Percentiles rank a stretch among this genome's conserved stretches.
phyloP scores from a whole-genome alignment of 2,329 filamentous ascomycete species.

The Anthostomella pinea region DNA sequence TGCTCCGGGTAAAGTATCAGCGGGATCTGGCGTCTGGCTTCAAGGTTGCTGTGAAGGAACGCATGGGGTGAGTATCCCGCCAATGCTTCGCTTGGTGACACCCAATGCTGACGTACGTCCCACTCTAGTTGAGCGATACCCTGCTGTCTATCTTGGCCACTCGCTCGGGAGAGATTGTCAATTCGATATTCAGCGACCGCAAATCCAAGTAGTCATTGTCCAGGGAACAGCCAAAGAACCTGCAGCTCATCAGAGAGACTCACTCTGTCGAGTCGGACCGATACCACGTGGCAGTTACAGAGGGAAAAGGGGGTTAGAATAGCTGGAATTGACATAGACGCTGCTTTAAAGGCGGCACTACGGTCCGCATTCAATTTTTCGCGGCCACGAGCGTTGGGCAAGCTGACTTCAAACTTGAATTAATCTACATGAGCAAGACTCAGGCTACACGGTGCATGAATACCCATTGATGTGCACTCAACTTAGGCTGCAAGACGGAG shows the following conservation, averaged over 20 bases:
- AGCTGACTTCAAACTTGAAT: too few relatives aligned
- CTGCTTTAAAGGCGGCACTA: too few relatives aligned
- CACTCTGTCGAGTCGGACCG: background rate
- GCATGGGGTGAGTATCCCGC: slow-evolving; percentile 69
- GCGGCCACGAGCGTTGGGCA: too few relatives aligned
- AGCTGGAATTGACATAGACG: too few relatives aligned
- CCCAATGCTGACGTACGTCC: background rate
- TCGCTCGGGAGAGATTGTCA: slow-evolving; percentile 28
- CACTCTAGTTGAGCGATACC: slow-evolving; percentile 26
- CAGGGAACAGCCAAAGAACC: too few relatives aligned
- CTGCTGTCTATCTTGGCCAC: slow-evolving; percentile 26
- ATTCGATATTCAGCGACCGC: slow-evolving; percentile 23
- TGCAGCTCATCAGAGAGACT: background rate
- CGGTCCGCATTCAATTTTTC: too few relatives aligned
- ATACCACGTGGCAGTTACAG: too few relatives aligned
- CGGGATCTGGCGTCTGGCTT: slow-evolving; percentile 79
- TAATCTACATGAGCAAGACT: too few relatives aligned
- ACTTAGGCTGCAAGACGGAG: too few relatives aligned
- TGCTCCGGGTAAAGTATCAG: slow-evolving; percentile 62
- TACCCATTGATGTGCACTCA: too few relatives aligned
- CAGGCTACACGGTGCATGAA: too few relatives aligned
- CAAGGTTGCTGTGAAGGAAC: slow-evolving; percentile 93
- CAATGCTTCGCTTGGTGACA: background rate
- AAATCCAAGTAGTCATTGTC: background rate
- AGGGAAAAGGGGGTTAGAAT: too few relatives aligned